Conservation (phyloP, 441 rosid species). For the Gossypium trilobum region DNA sequence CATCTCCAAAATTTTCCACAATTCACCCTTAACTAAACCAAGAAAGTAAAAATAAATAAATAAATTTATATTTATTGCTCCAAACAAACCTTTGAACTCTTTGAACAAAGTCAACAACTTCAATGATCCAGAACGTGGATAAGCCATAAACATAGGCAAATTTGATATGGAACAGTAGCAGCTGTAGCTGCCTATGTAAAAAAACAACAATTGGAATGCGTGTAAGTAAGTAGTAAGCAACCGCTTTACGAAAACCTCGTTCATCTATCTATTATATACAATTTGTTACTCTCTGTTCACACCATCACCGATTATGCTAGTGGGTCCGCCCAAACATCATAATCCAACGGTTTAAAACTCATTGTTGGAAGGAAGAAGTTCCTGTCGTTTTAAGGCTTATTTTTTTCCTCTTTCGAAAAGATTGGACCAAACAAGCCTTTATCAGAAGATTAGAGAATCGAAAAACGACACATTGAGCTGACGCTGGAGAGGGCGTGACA, state of each 20-base stretch:
- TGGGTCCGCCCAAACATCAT: neutral
- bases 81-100: neutral
- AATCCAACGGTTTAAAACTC: neutral
- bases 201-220: neutral
- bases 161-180: neutral
- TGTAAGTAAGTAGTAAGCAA: neutral
- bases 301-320: neutral
- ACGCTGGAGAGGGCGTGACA: slow-evolving; percentile 12
- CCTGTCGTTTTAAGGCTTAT: neutral
- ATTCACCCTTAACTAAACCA: no score
- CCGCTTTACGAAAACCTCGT: neutral
- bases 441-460: slow-evolving; percentile 16
- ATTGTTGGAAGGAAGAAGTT: neutral
- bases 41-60: no score
- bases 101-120: neutral
- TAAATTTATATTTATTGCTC: no score
- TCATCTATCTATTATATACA: neutral
- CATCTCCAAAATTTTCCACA: neutral
- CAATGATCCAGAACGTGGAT: neutral
- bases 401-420: slow-evolving; percentile 12
- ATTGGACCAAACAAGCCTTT: slow-evolving; percentile 57
- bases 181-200: no score
- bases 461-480: slow-evolving; percentile 20
- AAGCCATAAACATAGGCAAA: neutral
- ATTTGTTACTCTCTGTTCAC: neutral